Base-by-base conservation (phyloP, 116 monocot species). In the Phalaenopsis hybrid region DNA sequence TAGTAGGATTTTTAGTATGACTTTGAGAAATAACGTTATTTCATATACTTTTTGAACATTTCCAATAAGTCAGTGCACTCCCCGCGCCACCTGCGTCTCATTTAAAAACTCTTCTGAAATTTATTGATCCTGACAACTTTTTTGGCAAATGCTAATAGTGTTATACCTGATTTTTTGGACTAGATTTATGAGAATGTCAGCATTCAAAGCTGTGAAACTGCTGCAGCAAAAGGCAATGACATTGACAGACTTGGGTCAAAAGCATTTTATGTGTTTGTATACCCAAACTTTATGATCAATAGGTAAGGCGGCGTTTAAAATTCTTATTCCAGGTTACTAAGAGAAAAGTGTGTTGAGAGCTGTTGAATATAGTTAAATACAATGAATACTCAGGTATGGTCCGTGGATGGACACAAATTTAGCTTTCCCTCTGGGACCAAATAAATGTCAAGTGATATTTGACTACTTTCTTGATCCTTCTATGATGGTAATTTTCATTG, bases 211-310 rank as follows among this genome's bases (percentile, higher is more conserved):
- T 96, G 93, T 88, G 89, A 88, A 49, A 83, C 85, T 75, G 65
- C 81, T 74, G 34, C 87, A 16, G 44, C 72, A 6, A 79, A 84
- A 34, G 43, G 25, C 65, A 79, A 81, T 79, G 84, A 84, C 18
- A 87, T 87, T 63, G 92, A 89, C 78, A 88, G 96, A 83, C 88
- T 96, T 68, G 96, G 93, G 59, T 88, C 92, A 77, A 89, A 85
- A 83, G 96, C 96, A 63, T 74, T 90, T 1, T 96, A 93, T 86
- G 96, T 89, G n/a, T 96, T 96, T 77, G 77, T 96, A 58, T 96
- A 90, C 81, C 96, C 96, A 67, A 96, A 96, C 79, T 96, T 96
- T 76, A 96, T 96, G 96, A 90, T 96, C 78, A 96, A 96, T 83
- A 93, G 93, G 96, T 90, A 58, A 44, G 44, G 44, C 37, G n/a